Evolutionary conservation across 2,329 filamentous ascomycete species (phyloP).

Genomic region (Cordyceps tenuipes): DNA sequence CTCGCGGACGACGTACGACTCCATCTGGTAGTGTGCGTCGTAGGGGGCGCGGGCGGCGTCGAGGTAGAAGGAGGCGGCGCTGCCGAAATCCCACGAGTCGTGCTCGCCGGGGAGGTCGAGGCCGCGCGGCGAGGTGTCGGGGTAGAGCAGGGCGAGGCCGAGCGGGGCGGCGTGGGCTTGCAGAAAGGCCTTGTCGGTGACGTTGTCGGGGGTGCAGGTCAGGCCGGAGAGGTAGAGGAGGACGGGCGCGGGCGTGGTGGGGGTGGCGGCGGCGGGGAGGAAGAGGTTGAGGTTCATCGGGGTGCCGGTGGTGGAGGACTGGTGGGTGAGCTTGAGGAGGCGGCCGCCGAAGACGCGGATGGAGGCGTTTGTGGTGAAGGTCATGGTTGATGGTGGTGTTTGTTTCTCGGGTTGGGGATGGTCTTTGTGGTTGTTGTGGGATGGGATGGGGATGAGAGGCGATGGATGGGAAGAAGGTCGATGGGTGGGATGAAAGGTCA

Average conservation of each 20-base stretch:
- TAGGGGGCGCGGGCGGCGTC: constrained; percentile 73
- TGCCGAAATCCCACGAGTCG: constrained; percentile 85
- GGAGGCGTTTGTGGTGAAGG: constrained; percentile 80
- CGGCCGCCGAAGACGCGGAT: constrained; percentile 91
- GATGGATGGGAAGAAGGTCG: no score
- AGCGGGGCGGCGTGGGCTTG: constrained; percentile 70
- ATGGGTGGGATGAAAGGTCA: no score
- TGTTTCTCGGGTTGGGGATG: no score
- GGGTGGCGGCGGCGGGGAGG: constrained; percentile 64
- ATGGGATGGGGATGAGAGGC: no score
- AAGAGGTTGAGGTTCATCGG: constrained; percentile 92
- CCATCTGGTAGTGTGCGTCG: constrained; percentile 80
- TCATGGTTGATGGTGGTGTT: constrained; percentile 44
- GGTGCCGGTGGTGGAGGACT: constrained; percentile 68
- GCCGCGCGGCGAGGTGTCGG: constrained; percentile 88
- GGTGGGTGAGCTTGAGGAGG: constrained; percentile 87
- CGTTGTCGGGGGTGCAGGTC: constrained; percentile 89
- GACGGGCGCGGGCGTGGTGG: constrained; percentile 56
- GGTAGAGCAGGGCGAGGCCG: constrained; percentile 88
- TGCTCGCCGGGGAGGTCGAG: constrained; percentile 75
- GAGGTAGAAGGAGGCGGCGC: constrained; percentile 89
- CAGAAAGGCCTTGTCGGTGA: constrained; percentile 79
- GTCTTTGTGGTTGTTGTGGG: no score
- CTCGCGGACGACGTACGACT: constrained; percentile 82
- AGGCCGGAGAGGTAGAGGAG: constrained; percentile 90